Conservation (phyloP, 2,329 filamentous ascomycete genomes). For the Penicillium thymicola region DNA sequence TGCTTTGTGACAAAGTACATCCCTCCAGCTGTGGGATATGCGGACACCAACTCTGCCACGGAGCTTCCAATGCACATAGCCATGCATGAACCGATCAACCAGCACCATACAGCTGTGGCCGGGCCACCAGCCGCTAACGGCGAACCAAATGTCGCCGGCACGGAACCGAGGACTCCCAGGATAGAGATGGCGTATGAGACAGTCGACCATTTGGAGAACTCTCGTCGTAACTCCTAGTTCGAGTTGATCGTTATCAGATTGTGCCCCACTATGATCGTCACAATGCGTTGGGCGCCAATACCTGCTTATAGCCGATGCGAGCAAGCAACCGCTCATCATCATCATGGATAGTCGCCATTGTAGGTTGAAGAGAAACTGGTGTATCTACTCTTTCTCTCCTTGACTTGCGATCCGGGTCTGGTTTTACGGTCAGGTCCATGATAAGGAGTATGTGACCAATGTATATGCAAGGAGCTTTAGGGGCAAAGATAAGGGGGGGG, state of each 20-base stretch:
- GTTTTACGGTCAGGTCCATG: slow-evolving; percentile 18
- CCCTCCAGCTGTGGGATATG: slow-evolving; percentile 64
- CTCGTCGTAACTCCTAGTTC: slow-evolving; percentile 56
- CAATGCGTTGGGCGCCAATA: slow-evolving; percentile 31
- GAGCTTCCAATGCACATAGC: slow-evolving; percentile 63
- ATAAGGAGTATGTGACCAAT: background rate
- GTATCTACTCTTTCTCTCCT: background rate
- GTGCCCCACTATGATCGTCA: slow-evolving; percentile 7
- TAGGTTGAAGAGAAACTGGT: slow-evolving; percentile 1
- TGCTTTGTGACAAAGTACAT: slow-evolving; percentile 68
- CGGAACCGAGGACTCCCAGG: slow-evolving; percentile 62
- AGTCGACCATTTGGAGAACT: slow-evolving; percentile 66
- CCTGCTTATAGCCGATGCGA: slow-evolving; percentile 62
- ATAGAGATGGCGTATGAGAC: slow-evolving; percentile 66
- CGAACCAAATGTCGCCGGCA: slow-evolving; percentile 60
- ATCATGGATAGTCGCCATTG: slow-evolving; percentile 48
- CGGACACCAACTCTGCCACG: slow-evolving; percentile 64
- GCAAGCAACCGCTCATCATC: slow-evolving; percentile 60
- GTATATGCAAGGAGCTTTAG: slow-evolving; percentile 4
- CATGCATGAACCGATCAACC: slow-evolving; percentile 63
- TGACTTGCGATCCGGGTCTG: slow-evolving; percentile 10
- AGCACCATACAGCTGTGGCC: slow-evolving; percentile 63
- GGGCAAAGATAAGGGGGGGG: slow-evolving; percentile 5
- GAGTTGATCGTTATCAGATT: slow-evolving; percentile 6
- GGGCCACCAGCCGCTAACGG: slow-evolving; percentile 60